Evolutionary conservation across 1,284 basidiomycete species (phyloP), one percentile per base, ranked within the genome.

Genomic region (Marasmius oreades): DNA sequence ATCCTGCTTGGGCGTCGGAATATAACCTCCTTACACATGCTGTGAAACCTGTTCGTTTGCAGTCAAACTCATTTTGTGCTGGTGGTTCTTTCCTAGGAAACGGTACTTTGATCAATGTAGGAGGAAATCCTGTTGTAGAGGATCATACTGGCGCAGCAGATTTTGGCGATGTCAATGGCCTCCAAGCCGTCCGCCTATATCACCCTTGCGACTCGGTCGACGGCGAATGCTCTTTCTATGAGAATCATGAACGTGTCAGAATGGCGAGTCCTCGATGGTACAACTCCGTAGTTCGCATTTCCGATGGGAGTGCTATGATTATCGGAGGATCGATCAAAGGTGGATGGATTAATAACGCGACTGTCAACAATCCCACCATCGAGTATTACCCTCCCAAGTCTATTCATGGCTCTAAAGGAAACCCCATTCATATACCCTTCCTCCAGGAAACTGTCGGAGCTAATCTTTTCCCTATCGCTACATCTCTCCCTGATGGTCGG

Each of bases 21-120:
- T 93, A 86, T 69, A 82, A 92, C 67, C 71, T 92, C 56, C 67
- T 82, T 28, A 84, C 82, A 1, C 77, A 87, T 61, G 75, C 77
- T 2, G 75, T 90, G 53, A 80, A 75, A 37, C 82, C 91, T 39
- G 74, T 94, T 23, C 67, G 76, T 37, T 77, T 92, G 68, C 70
- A 81, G 62, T 91, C 89, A 0, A 93, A 94, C 67, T 92, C 89
- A n/a, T 94, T 93, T 73, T 94, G 92, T 67, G 92, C 92, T 5
- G 89, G 89, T 24, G 92, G 92, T 16, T 77, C 82, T 2, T 92
- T 91, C 69, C 70, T 91, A 33, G 69, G 83, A 42, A 90, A 91
- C 61, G 90, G 89, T 1, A 90, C 88, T 0, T 67, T 92, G 31
- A 72, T 91, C 66, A 90, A 83, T 62, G 85, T 91, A 18, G 89